Evolutionary conservation across 202 grass and related monocot species (phyloP).

Genomic region (Schoenoplectus tabernaemontani): DNA sequence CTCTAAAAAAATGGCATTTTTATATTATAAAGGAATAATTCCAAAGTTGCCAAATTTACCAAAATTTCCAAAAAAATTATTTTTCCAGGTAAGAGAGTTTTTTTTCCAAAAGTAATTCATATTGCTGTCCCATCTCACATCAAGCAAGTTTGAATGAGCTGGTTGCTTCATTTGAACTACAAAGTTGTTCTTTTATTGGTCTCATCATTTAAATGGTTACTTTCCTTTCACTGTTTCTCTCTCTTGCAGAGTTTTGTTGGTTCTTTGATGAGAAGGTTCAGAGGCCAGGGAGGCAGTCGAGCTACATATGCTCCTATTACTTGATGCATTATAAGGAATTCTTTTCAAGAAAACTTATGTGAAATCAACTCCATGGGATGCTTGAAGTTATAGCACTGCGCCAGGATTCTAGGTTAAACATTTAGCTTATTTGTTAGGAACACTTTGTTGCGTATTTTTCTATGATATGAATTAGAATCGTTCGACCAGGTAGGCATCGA

Average conservation of each 20-base stretch:
- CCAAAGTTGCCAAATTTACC: not conserved
- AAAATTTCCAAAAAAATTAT: not conserved
- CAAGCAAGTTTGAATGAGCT: not conserved
- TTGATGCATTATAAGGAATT: conserved; percentile 18
- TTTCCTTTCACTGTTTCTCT: conserved; percentile 14
- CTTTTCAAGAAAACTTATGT: not conserved
- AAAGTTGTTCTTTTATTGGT: not conserved
- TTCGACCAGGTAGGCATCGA: not conserved
- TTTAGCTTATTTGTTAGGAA: not conserved
- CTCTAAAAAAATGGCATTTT: not conserved
- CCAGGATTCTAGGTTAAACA: not conserved
- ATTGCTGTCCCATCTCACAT: not conserved
- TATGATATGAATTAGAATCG: not conserved
- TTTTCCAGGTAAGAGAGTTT: not conserved
- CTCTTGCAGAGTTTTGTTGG: conserved; percentile 51
- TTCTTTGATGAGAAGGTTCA: conserved; percentile 32
- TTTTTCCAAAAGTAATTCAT: not conserved
- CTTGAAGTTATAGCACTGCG: not conserved
- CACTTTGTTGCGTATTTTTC: not conserved
- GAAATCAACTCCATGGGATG: not conserved
- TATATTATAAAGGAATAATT: not conserved
- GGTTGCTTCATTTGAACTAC: not conserved
- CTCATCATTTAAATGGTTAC: not conserved
- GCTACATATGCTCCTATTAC: conserved; percentile 36
- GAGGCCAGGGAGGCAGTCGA: conserved; percentile 33